Base-by-base conservation (phyloP, 192 early-diverging fungal genomes). In the Diversispora epigaea region DNA sequence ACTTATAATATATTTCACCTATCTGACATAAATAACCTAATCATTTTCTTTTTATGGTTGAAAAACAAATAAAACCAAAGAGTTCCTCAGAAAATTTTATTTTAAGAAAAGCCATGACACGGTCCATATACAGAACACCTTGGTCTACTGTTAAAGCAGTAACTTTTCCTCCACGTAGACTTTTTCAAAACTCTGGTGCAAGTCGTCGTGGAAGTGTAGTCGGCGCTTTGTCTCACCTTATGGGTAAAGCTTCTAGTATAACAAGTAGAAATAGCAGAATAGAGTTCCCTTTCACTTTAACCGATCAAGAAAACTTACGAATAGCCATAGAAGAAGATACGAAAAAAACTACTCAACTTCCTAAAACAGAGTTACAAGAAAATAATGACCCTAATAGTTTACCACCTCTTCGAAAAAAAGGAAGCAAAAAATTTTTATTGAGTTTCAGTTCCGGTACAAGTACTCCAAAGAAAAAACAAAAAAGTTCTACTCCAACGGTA, bases 151-250 rank as follows among this genome's bases (percentile, higher is more conserved):
- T 44, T 0, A 64, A 64, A 32, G 4, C 41, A 3, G 62, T 64
- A 3, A 12, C 62, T 9, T 60, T 60, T 25, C 62, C 15, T 39
- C 62, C 62, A 6, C 62, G 62, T 41, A 64, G 62, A 64, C 41
- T 64, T 14, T 64, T 64, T 64, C 62, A 64, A 64, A 64, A 64
- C 43, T 64, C 62, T 43, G 62, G 62, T 19, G 62, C 62, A 3
- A 64, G 62, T 43, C 62, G 62, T n/a, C 62, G 62, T 64, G 62
- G 62, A 64, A 64, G 62, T 43, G 62, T 64, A 7, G 62, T 64
- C 4, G 40, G 62, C n/a, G 15, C 43, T 10, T 43, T 64, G 39
- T 64, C 62, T 64, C 62, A 64, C 39, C 40, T 64, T 19, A 44
- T 64, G 5, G n/a, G 39, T 43, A 64, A 64, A n/a, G 25, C 57